These are phyloP conservation scores for Globisporangium cylindrosporum DNA, from an alignment of 352 stramenopile species.

Conservation along the genomic window DNA sequence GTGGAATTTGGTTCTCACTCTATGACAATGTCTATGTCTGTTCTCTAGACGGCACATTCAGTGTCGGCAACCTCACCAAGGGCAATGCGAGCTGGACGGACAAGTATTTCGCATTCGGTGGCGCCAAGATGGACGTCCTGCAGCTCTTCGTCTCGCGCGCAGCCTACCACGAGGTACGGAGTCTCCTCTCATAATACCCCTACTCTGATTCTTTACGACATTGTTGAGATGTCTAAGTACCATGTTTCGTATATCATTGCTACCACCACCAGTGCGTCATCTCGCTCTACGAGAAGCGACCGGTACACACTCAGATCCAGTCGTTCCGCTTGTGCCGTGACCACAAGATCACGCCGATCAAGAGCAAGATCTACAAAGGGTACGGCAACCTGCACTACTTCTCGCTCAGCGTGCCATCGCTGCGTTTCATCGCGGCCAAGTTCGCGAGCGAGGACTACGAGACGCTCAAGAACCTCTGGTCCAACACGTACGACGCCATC, in stretches of 20 bases:
- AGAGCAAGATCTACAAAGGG: constrained; percentile 88
- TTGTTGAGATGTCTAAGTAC: background rate
- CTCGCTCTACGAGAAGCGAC: constrained; percentile 80
- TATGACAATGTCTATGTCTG: constrained; percentile 9
- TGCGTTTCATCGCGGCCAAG: constrained; percentile 80
- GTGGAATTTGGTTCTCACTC: constrained; percentile 11
- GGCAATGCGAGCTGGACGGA: constrained; percentile 73
- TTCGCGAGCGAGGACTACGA: constrained; percentile 85
- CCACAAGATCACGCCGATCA: constrained; percentile 85
- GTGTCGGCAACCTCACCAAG: constrained; percentile 72
- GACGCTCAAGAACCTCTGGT: constrained; percentile 80
- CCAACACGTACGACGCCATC: constrained; percentile 76
- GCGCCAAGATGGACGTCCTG: constrained; percentile 77
- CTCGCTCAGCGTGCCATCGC: constrained; percentile 71
- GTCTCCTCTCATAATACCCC: background rate
- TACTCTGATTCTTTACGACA: background rate
- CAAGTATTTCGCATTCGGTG: constrained; percentile 83
- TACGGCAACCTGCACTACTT: constrained; percentile 87
- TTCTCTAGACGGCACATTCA: constrained; percentile 74
- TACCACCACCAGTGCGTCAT: constrained; percentile 62
- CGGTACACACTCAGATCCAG: constrained; percentile 81
- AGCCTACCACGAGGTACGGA: constrained; percentile 70
- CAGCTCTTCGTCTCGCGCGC: constrained; percentile 83
- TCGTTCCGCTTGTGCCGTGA: constrained; percentile 79
- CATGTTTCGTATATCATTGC: background rate